Evolutionary conservation across 192 early-diverging fungal genomes (phyloP).

Genomic region (Ambispora gerdemannii): DNA sequence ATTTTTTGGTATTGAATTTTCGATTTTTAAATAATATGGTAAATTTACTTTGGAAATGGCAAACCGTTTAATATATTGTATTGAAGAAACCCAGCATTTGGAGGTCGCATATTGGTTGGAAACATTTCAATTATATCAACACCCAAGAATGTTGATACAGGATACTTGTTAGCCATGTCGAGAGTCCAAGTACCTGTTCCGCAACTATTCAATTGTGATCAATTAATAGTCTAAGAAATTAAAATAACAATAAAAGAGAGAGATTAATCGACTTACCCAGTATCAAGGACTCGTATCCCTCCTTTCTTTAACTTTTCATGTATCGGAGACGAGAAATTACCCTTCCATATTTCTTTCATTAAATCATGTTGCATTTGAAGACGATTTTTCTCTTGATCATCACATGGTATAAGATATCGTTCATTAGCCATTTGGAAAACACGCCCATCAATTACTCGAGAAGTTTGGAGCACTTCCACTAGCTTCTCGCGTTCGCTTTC

Average conservation of each 20-base stretch:
- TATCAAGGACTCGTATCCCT: slow-evolving; percentile 1
- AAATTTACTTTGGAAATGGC: too few relatives aligned
- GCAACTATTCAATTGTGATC: neutral
- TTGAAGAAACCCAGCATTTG: neutral
- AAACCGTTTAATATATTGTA: slow-evolving; percentile 1
- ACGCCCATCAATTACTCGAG: too few relatives aligned
- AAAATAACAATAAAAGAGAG: too few relatives aligned
- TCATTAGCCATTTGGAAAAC: too few relatives aligned
- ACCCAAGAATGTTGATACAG: slow-evolving; percentile 30
- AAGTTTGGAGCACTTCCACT: too few relatives aligned
- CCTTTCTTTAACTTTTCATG: slow-evolving; percentile 27
- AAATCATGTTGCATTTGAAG: slow-evolving; percentile 29
- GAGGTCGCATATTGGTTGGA: neutral
- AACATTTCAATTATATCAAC: slow-evolving; percentile 17
- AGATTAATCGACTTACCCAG: neutral
- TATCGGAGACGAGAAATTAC: slow-evolving; percentile 36
- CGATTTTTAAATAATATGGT: too few relatives aligned
- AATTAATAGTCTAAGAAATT: too few relatives aligned
- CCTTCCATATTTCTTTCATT: slow-evolving; percentile 35
- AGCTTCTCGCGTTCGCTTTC: too few relatives aligned
- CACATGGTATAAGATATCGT: slow-evolving; percentile 28
- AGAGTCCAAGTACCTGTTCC: neutral
- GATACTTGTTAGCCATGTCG: slow-evolving; percentile 33
- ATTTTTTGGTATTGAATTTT: too few relatives aligned
- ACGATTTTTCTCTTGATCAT: neutral